phyloP scores from a whole-genome alignment of 176 grass and related monocot genomes.

The Oryza brachyantha region DNA sequence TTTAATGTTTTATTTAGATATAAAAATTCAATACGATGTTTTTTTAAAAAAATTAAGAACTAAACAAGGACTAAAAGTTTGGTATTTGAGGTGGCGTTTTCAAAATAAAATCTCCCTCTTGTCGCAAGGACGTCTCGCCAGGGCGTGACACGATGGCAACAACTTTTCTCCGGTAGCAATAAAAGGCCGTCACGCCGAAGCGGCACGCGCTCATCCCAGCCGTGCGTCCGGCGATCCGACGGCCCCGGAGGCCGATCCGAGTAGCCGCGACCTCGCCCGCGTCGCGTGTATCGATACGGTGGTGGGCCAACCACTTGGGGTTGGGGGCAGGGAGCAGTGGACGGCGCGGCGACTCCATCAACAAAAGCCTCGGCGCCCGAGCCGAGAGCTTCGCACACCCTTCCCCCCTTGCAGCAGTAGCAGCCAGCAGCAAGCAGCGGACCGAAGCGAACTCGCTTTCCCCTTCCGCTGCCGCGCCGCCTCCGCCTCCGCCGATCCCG shows the following conservation, averaged over 20 bases:
- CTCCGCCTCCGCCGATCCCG: conserved; percentile 20
- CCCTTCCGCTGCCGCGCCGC: neutral
- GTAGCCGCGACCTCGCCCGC: neutral
- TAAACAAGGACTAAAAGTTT: too few relatives aligned
- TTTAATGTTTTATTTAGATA: too few relatives aligned
- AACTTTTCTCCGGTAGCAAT: neutral
- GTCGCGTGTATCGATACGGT: neutral
- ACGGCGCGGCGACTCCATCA: conserved; percentile 40
- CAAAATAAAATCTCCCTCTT: neutral
- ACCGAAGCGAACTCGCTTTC: neutral
- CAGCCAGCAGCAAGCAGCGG: neutral
- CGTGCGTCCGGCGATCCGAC: neutral
- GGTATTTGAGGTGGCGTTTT: too few relatives aligned
- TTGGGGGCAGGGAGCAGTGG: neutral
- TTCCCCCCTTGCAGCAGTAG: too few relatives aligned
- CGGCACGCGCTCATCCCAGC: neutral
- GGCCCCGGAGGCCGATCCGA: neutral
- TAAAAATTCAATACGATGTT: too few relatives aligned
- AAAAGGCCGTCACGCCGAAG: neutral
- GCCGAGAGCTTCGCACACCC: neutral
- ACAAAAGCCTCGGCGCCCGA: neutral
- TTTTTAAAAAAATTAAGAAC: too few relatives aligned
- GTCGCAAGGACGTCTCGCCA: neutral
- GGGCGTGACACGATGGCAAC: neutral
- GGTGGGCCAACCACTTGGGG: neutral